These are phyloP conservation scores for Alternaria tenuissima DNA, from an alignment of 2,329 filamentous ascomycete genomes.

Conservation along the genomic window DNA sequence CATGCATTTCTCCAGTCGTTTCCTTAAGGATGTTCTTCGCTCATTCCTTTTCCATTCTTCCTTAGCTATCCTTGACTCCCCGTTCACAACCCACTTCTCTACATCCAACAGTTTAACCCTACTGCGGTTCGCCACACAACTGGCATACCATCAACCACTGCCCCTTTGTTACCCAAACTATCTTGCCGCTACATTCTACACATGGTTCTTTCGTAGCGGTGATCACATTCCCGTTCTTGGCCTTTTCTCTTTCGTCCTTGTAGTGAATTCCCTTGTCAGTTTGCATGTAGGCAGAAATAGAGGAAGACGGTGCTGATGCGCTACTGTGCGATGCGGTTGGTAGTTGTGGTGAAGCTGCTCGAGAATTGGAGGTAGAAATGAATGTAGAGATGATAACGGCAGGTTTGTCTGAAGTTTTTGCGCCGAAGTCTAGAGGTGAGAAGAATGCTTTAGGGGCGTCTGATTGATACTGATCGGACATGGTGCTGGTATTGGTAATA, in stretches of 20 bases:
- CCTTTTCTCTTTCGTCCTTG: constrained; percentile 12
- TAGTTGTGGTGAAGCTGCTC: not conserved
- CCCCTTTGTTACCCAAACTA: constrained; percentile 13
- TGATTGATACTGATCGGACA: not conserved
- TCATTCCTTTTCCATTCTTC: not conserved
- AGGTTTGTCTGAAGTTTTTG: not conserved
- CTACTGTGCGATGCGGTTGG: not conserved
- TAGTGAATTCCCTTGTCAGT: not conserved
- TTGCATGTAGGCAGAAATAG: not conserved
- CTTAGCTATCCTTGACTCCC: not conserved
- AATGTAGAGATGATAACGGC: not conserved
- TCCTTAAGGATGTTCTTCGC: not conserved
- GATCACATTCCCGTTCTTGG: constrained; percentile 6
- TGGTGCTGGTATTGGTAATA: not conserved
- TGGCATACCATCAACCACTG: constrained; percentile 15
- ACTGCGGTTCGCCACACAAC: constrained; percentile 10
- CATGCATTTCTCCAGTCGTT: not conserved
- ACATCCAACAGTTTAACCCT: not conserved
- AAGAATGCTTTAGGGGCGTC: not conserved
- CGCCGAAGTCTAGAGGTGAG: not conserved
- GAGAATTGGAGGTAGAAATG: not conserved
- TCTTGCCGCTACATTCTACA: constrained; percentile 5
- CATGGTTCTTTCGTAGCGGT: constrained; percentile 1
- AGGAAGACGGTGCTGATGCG: not conserved
- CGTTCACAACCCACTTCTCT: not conserved